Base-by-base conservation (phyloP, 768 basidiomycete genomes). In the Peribolospora kevripleyi region DNA sequence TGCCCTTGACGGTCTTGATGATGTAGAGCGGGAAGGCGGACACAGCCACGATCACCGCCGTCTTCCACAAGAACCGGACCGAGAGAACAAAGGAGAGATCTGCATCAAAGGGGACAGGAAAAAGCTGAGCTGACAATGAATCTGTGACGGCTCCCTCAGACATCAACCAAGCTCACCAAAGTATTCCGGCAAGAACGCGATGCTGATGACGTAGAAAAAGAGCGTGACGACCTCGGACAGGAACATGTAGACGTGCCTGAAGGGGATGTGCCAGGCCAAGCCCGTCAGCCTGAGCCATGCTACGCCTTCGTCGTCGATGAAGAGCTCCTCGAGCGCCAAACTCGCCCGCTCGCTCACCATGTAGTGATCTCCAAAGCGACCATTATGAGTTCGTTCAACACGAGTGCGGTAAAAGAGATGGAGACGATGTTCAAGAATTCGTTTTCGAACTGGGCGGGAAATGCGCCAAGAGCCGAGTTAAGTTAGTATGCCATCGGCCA, bases 321-420 rank as follows among this genome's bases (percentile, higher is more conserved):
- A 48, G 39, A 48, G 25, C 25, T 25, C 25, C 25, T 25, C 25
- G 25, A 25, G 25, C 25, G 25, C 25, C 25, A 25, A 47, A 50
- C 1, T 10, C 6, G 42, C 53, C 25, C 36, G 38, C 38, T 8
- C 38, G 61, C 71, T 54, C 62, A 85, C 91, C 91, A 98, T 58
- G 85, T 95, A 3, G 90, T 97, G 57, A 97, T 88, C 68, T 97
- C 90, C 61, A 97, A 68, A 2, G 90, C 88, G 49, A 97, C 93
- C 93, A 97, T 98, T 69, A 97, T 87, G 52, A 98, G 77, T 65
- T 97, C 93, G 65, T 98, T 98, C 39, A 97, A 71, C 59, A 98
- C 78, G 55, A 97, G 73, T 0, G 93, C 85, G 1, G 90, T 93
- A 66, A 93, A 98, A 0, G 93, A 97, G 61, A 97, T 98, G 14